phyloP scores from a whole-genome alignment of 75 land plant genomes.

The Cryptomeria japonica region DNA sequence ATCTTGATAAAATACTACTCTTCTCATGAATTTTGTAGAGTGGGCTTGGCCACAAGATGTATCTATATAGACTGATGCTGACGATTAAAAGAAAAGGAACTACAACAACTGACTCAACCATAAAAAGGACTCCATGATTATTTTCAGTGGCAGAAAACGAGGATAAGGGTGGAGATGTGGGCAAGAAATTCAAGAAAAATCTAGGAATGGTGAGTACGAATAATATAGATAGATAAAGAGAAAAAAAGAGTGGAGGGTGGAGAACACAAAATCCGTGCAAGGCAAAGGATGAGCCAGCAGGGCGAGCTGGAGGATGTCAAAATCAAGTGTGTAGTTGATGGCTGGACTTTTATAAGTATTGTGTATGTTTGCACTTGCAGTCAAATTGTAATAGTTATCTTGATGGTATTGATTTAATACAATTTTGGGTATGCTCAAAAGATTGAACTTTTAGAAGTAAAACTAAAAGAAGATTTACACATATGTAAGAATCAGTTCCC shows the following conservation, averaged over 20 bases:
- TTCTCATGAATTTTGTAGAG: neutral
- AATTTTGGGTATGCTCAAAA: no score
- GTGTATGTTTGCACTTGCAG: no score
- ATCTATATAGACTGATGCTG: neutral
- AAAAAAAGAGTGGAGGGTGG: conserved; percentile 7
- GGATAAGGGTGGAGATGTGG: neutral
- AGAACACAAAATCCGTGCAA: neutral
- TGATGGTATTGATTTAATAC: no score
- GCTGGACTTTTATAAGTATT: no score
- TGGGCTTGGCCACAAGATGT: neutral
- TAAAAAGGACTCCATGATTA: neutral
- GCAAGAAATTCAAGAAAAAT: neutral
- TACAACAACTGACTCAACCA: neutral
- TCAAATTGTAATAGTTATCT: no score
- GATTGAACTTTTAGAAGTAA: no score
- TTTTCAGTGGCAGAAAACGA: conserved; percentile 2
- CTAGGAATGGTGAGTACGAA: neutral
- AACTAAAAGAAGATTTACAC: no score
- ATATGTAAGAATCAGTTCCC: no score
- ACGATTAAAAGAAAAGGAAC: neutral
- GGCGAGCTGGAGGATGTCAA: neutral
- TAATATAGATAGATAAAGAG: neutral
- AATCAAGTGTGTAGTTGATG: neutral
- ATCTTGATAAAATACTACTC: neutral
- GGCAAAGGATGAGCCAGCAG: conserved; percentile 9